These are phyloP conservation scores for Rhodotorula kratochvilovae DNA, from an alignment of 768 basidiomycete genomes.

Conservation along the genomic window DNA sequence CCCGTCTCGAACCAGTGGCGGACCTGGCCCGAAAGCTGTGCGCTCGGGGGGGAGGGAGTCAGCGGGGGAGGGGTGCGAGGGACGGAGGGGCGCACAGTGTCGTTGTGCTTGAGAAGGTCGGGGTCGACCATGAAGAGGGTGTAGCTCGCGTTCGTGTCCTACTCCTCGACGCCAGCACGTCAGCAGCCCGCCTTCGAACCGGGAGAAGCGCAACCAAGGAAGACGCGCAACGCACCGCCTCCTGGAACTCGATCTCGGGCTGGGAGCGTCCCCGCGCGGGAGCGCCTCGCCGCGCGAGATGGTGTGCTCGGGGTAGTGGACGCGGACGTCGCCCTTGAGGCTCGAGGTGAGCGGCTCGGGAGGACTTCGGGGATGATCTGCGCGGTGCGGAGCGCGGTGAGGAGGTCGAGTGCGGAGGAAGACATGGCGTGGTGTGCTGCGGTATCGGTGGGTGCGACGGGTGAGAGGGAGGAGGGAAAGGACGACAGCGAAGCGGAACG, in stretches of 20 bases:
- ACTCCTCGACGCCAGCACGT: neutral
- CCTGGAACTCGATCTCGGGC: slow-evolving; percentile 25
- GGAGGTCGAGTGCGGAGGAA: neutral
- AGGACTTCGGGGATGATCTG: slow-evolving; percentile 14
- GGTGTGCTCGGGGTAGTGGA: slow-evolving; percentile 16
- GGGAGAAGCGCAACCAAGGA: too few relatives aligned
- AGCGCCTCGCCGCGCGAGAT: slow-evolving; percentile 1
- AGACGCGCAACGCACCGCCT: slow-evolving; percentile 7
- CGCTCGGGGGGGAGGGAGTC: neutral
- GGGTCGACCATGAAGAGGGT: slow-evolving; percentile 25
- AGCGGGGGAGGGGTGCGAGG: neutral
- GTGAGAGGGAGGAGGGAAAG: neutral
- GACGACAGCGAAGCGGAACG: neutral
- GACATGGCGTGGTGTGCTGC: neutral
- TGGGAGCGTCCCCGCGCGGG: slow-evolving; percentile 1
- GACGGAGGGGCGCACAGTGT: neutral
- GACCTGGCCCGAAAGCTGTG: slow-evolving; percentile 6
- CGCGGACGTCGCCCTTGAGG: slow-evolving; percentile 4
- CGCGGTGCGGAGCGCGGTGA: slow-evolving; percentile 7
- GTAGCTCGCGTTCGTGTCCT: slow-evolving; percentile 18
- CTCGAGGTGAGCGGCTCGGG: neutral
- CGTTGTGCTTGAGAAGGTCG: slow-evolving; percentile 8
- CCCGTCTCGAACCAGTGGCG: slow-evolving; percentile 23
- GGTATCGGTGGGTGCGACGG: neutral
- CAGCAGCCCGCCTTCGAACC: neutral